Base-by-base conservation (phyloP, 2,329 filamentous ascomycete species). In the Exophiala viscosa region DNA sequence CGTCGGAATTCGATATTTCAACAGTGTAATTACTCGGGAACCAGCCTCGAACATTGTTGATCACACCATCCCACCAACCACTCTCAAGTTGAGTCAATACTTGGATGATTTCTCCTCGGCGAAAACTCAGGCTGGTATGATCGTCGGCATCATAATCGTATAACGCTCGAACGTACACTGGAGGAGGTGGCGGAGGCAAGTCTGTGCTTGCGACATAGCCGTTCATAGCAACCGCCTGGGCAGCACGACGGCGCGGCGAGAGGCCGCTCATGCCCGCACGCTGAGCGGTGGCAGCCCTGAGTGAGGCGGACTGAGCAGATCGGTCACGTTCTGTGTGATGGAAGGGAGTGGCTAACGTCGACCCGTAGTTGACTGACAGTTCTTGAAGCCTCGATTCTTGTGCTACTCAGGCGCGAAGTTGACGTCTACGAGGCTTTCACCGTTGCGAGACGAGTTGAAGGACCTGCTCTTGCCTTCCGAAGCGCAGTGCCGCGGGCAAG, bases 61-160 rank as follows among this genome's bases (percentile, higher is more conserved):
- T 96, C 50, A 99, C 90, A 44, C 93, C 93, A 74, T 99, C 93
- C 93, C 93, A 99, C 93, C 93, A 99, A 51, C 93, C 93, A 66
- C 91, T 97, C 71, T 99, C 93, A 52, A 97, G 80, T 73, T 96
- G 92, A 48, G 93, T 99, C 65, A 99, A 92, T 64, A 99, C 93
- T 74, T 97, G 92, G 65, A 99, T 99, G 62, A 97, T 85, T 73
- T 99, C 93, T 66, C 93, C 93, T 70, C 95, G 88, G 65, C 90
- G 89, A 72, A 99, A 99, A 73, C 91, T 97, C 68, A 99, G 76
- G 74, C 91, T 96, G 43, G 92, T 97, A 65, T 90, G 85, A 73
- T 99, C 93, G 74, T 99, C 92, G 66, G 93, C 90, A 67, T 96
- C 90, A 76, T 97, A 99, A 76, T 96, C 90, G 78, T 97, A 99